Conservation (phyloP, 441 rosid species). For the Populus hybrid region DNA sequence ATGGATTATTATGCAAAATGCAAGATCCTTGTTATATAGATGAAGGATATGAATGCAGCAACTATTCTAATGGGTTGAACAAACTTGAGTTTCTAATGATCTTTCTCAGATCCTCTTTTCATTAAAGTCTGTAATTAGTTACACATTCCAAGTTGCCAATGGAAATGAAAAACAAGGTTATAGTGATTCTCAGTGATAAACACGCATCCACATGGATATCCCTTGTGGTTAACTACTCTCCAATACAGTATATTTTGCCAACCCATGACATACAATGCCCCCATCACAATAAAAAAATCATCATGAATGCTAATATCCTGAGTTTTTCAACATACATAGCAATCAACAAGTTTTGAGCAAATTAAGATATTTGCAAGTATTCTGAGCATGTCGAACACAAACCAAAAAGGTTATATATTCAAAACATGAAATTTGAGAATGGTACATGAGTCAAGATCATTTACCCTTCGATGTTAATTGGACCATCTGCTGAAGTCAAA, state of each 20-base stretch:
- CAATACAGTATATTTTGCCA: neutral
- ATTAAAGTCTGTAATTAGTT: neutral
- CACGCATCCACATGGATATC: neutral
- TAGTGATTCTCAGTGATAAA: neutral
- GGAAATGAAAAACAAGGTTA: neutral
- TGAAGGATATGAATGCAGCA: neutral
- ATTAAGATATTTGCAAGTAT: neutral
- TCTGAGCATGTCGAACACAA: neutral
- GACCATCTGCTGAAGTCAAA: conserved; percentile 63
- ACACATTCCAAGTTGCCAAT: neutral
- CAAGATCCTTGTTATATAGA: neutral
- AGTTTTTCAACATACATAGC: neutral
- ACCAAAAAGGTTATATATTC: neutral
- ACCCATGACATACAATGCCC: neutral
- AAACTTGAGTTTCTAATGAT: conserved; percentile 5
- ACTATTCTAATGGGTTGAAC: neutral
- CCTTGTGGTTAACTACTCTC: neutral
- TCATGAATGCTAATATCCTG: neutral
- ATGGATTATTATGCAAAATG: neutral
- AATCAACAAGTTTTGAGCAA: neutral
- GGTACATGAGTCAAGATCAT: neutral
- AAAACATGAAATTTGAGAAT: neutral
- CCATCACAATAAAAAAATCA: neutral
- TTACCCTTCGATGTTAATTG: conserved; percentile 75
- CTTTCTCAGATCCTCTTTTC: neutral